These are phyloP conservation scores for Kwoniella botswanensis DNA, from an alignment of 768 basidiomycete species.

Conservation along the genomic window DNA sequence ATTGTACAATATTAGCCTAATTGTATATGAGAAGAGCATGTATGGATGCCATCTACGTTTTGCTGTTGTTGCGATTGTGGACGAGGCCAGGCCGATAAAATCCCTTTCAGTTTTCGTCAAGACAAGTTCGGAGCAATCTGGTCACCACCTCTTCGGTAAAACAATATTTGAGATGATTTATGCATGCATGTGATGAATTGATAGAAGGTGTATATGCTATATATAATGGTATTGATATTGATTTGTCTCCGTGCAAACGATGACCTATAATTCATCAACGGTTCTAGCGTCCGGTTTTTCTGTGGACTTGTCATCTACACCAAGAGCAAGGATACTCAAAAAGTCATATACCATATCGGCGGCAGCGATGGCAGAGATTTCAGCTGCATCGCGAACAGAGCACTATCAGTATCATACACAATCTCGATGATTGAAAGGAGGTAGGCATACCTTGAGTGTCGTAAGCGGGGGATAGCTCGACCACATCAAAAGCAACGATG, in stretches of 20 bases:
- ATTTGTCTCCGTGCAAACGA: neutral
- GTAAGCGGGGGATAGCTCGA: conserved; percentile 52
- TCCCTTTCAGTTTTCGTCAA: neutral
- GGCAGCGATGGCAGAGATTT: conserved; percentile 49
- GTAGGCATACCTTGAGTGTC: conserved; percentile 44
- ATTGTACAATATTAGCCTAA: neutral
- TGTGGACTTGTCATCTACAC: conserved; percentile 23
- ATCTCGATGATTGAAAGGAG: no score
- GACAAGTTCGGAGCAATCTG: neutral
- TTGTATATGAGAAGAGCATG: neutral
- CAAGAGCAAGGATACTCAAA: conserved; percentile 42
- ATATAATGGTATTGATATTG: neutral
- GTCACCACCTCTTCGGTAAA: neutral
- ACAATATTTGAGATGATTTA: neutral
- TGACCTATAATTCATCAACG: conserved; percentile 20
- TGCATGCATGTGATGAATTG: neutral
- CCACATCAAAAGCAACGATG: conserved; percentile 51
- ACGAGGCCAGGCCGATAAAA: no score
- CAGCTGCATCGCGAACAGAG: conserved; percentile 14
- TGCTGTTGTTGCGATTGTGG: neutral
- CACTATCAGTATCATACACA: neutral
- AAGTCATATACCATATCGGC: conserved; percentile 50
- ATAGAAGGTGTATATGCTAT: neutral
- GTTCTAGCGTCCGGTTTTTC: neutral
- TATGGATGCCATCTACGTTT: neutral